Conservation (phyloP, 495 filamentous ascomycete species). For the Diplogelasinospora grovesii region DNA sequence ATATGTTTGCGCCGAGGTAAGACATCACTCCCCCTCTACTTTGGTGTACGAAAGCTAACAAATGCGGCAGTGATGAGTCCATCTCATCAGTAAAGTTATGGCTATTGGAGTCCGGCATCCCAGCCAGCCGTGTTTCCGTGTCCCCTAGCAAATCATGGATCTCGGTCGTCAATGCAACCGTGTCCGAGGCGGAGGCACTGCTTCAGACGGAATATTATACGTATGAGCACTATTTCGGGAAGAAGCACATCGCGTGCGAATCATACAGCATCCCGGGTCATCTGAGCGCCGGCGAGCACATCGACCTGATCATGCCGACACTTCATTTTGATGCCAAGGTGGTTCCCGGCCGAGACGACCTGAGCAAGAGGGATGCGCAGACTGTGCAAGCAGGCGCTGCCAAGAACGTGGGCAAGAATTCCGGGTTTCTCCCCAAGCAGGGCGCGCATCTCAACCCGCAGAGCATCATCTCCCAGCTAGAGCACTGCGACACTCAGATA, state of each 20-base stretch:
- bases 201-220: constrained; percentile 49
- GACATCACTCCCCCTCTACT: too few relatives aligned
- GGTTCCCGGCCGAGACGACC: too few relatives aligned
- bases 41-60: too few relatives aligned
- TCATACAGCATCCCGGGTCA: constrained; percentile 21
- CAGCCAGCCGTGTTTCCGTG: too few relatives aligned
- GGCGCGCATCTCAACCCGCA: too few relatives aligned
- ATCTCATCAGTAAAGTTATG: constrained; percentile 25
- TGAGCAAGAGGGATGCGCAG: too few relatives aligned
- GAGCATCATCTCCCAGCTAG: too few relatives aligned
- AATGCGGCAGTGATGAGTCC: constrained; percentile 4
- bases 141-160: constrained; percentile 39
- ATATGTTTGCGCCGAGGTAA: constrained; percentile 16
- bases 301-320: constrained; percentile 24
- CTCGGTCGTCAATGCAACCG: constrained; percentile 44
- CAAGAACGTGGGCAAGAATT: too few relatives aligned
- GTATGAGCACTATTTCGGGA: constrained; percentile 42
- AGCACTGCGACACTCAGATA: too few relatives aligned
- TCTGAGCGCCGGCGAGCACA: constrained; percentile 13
- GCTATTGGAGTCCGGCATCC: too few relatives aligned
- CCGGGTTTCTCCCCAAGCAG: too few relatives aligned
- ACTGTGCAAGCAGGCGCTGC: too few relatives aligned
- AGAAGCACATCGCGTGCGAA: constrained; percentile 44
- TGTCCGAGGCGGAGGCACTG: constrained; percentile 45
- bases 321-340: constrained; percentile 28